Base-by-base conservation (phyloP, 495 filamentous ascomycete species). In the Hypoxylon lenormandii region DNA sequence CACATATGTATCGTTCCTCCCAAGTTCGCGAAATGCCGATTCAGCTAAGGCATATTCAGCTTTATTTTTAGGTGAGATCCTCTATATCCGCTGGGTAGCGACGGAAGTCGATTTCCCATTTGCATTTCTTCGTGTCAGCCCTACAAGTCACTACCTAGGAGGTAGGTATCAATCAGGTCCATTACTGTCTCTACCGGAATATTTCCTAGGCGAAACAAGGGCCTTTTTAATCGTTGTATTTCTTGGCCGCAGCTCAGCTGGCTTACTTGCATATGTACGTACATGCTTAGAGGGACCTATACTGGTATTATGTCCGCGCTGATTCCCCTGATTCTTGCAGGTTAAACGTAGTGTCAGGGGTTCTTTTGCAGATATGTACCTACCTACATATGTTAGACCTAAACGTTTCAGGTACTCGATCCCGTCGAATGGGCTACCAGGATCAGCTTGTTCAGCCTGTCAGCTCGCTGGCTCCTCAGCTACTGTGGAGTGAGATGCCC, bases 331-430 rank as follows among this genome's bases (percentile, higher is more conserved):
- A 46, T 46, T 46, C 38, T 23, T 57, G 53, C 53, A 46, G 38
- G 42, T 57, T 45, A 18, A 33, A 18, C 8, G 11, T 16, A 45
- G 16, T 45, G 42, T 23, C 43, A 16, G 52, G n/a, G n/a, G n/a
- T n/a, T n/a, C n/a, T n/a, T 63, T 58, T 1, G 50, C 7, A 49
- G 36, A 62, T 12, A 58, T n/a, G n/a, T n/a, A n/a, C n/a, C n/a
- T n/a, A n/a, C n/a, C n/a, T n/a, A n/a, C n/a, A n/a, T n/a, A n/a
- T 57, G 58, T 53, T 68, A 52, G 59, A 69, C 65, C 60, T 22
- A 45, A 26, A 43, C 40, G 67, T 54, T 65, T 70, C 50, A 58
- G 26, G 47, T 46, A 45, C 33, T 43, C 26, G 59, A 63, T 69
- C 37, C 52, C 65, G 43, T 47, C 10, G 50, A 28, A 19, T 40